Percentiles rank a stretch among this genome's conserved stretches.
Conservation (phyloP, 2,329 filamentous ascomycete species). For the Hypoxylon sp. region DNA sequence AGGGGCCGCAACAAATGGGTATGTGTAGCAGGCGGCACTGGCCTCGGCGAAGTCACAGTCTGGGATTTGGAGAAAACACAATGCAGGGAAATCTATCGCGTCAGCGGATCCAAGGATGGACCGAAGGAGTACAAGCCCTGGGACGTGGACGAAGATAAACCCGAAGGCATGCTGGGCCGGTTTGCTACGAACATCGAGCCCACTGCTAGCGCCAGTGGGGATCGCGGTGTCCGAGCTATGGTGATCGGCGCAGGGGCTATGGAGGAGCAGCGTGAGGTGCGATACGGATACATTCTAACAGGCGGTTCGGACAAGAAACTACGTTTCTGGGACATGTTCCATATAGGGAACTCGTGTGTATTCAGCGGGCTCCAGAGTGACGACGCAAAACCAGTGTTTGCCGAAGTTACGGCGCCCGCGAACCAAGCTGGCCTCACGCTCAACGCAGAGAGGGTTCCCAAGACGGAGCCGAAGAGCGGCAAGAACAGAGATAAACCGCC, state of each 20-base stretch:
- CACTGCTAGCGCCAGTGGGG: conserved; percentile 59
- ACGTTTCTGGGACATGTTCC: conserved; percentile 89
- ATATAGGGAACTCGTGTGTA: conserved; percentile 79
- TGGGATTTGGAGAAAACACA: conserved; percentile 94
- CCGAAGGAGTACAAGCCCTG: conserved; percentile 79
- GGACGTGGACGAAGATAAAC: conserved; percentile 88
- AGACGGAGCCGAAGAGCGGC: conserved; percentile 42
- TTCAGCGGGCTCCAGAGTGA: conserved; percentile 79
- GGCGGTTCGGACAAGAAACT: conserved; percentile 90
- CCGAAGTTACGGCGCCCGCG: conserved; percentile 65
- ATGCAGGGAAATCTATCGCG: conserved; percentile 89
- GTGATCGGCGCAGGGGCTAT: conserved; percentile 74
- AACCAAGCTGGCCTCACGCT: conserved; percentile 60
- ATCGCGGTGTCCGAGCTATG: conserved; percentile 79
- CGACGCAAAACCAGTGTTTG: conserved; percentile 77
- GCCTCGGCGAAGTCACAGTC: conserved; percentile 86
- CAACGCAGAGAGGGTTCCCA: conserved; percentile 69
- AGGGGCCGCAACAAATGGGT: conserved; percentile 84
- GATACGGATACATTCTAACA: conserved; percentile 84
- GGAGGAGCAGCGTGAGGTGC: conserved; percentile 75
- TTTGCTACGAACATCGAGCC: conserved; percentile 80
- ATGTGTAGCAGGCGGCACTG: conserved; percentile 87
- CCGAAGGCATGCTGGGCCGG: conserved; percentile 84
- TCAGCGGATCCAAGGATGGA: conserved; percentile 66
- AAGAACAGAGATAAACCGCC: conserved; percentile 58